Evolutionary conservation across 495 filamentous ascomycete species (phyloP).

Genomic region (Penicillium coffeae): DNA sequence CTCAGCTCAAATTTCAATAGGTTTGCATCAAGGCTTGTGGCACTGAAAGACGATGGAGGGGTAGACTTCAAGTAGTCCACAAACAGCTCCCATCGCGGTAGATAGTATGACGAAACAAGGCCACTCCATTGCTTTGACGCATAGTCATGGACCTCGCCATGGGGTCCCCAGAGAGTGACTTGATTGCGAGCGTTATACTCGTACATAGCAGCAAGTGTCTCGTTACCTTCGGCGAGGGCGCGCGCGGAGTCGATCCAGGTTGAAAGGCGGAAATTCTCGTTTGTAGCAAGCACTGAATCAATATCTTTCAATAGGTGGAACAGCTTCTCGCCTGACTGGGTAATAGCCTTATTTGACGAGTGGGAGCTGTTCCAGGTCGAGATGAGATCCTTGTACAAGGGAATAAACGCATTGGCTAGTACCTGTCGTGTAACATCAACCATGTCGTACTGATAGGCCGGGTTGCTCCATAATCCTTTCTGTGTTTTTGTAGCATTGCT

Average conservation of each 20-base stretch:
- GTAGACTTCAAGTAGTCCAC: constrained; percentile 40
- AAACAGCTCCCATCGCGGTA: constrained; percentile 47
- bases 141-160: constrained; percentile 49
- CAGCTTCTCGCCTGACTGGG: constrained; percentile 24
- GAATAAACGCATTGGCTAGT: constrained; percentile 43
- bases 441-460: constrained; percentile 46
- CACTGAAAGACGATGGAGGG: constrained; percentile 25
- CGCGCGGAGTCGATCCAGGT: constrained; percentile 42
- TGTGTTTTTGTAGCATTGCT: constrained; percentile 33
- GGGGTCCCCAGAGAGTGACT: constrained; percentile 52
- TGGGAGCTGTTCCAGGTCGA: constrained; percentile 27
- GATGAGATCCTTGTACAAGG: constrained; percentile 35
- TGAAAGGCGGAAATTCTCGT: constrained; percentile 40
- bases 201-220: constrained; percentile 31
- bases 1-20: constrained; percentile 35
- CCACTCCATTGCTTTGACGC: constrained; percentile 49
- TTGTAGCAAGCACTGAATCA: constrained; percentile 44
- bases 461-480: constrained; percentile 40
- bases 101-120: constrained; percentile 46
- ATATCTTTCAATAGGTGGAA: constrained; percentile 34
- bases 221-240: constrained; percentile 25
- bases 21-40: constrained; percentile 21
- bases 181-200: constrained; percentile 53
- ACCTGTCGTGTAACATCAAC: constrained; percentile 52
- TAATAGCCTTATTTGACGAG: constrained; percentile 13